A percentile compares a stretch with the other conserved stretches of the same genome.
Evolutionary conservation across 2,329 filamentous ascomycete genomes (phyloP).

Genomic region (Davidsoniella neocaledoniae): DNA sequence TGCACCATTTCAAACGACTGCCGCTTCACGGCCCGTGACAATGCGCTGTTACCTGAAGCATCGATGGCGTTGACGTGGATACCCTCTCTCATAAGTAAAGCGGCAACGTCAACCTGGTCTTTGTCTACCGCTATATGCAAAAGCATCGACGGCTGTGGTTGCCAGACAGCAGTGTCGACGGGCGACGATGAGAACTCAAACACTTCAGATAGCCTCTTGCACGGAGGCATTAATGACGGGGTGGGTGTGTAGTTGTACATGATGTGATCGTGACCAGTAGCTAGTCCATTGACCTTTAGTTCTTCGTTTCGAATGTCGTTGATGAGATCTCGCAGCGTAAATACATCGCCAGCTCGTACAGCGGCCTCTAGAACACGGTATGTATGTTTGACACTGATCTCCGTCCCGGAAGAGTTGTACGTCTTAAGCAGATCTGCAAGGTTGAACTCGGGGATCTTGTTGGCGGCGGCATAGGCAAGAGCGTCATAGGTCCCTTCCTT

Average conservation of each 20-base stretch:
- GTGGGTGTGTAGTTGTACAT: not conserved
- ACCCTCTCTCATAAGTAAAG: not conserved
- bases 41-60: not conserved
- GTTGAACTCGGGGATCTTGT: not conserved
- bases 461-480: not conserved
- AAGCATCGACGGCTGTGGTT: not conserved
- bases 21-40: not conserved
- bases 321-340: not conserved
- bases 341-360: not conserved
- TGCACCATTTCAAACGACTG: not conserved
- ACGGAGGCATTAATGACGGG: not conserved
- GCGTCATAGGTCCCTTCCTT: not conserved
- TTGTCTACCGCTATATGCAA: constrained; percentile 5
- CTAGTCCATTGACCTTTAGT: not conserved
- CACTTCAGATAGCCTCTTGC: not conserved
- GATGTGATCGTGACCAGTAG: not conserved
- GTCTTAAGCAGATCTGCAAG: not conserved
- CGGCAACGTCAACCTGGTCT: not conserved
- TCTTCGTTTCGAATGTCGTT: not conserved
- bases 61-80: constrained; percentile 1
- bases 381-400: not conserved
- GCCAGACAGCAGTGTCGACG: not conserved
- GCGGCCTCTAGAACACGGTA: not conserved
- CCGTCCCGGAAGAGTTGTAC: not conserved
- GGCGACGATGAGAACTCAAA: not conserved